phyloP scores from a whole-genome alignment of 129 eudicot genomes.

The Erigeron canadensis region DNA sequence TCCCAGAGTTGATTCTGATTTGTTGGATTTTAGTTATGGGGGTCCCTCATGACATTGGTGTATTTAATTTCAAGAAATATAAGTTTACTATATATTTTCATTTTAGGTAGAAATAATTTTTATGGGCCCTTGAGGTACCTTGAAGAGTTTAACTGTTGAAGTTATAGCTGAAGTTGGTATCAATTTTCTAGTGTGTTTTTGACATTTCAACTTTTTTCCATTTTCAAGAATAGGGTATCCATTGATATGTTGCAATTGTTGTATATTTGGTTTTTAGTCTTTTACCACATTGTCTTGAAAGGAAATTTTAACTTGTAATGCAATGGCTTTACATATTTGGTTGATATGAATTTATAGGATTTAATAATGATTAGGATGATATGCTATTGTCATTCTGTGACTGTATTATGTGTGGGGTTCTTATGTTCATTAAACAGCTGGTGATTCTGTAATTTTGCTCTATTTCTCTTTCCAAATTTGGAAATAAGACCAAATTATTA shows the following conservation, averaged over 20 bases:
- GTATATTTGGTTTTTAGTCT: slow-evolving; percentile 1
- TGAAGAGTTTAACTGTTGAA: too few species aligned
- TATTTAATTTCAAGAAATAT: slow-evolving; percentile 1
- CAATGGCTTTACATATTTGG: slow-evolving; percentile 14
- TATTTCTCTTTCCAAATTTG: not conserved
- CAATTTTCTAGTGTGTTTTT: not conserved
- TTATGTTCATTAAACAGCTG: not conserved
- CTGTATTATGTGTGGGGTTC: slow-evolving; percentile 10
- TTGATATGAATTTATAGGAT: slow-evolving; percentile 4
- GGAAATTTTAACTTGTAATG: slow-evolving; percentile 3
- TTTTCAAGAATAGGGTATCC: slow-evolving; percentile 9
- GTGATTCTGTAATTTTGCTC: slow-evolving; percentile 6
- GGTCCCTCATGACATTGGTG: slow-evolving; percentile 31
- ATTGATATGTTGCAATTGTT: not conserved
- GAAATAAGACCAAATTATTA: too few species aligned
- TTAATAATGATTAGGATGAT: slow-evolving; percentile 4
- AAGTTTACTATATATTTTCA: not conserved
- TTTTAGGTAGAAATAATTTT: not conserved
- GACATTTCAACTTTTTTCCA: not conserved
- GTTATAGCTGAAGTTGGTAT: not conserved
- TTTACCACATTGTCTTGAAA: not conserved
- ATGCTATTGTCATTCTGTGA: slow-evolving; percentile 5
- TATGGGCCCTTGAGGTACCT: slow-evolving; percentile 10
- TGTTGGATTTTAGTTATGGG: slow-evolving; percentile 23
- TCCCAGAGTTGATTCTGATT: slow-evolving; percentile 24